Evolutionary conservation across 257 asterid species (phyloP).

Genomic region (Nemophila menziesii): DNA sequence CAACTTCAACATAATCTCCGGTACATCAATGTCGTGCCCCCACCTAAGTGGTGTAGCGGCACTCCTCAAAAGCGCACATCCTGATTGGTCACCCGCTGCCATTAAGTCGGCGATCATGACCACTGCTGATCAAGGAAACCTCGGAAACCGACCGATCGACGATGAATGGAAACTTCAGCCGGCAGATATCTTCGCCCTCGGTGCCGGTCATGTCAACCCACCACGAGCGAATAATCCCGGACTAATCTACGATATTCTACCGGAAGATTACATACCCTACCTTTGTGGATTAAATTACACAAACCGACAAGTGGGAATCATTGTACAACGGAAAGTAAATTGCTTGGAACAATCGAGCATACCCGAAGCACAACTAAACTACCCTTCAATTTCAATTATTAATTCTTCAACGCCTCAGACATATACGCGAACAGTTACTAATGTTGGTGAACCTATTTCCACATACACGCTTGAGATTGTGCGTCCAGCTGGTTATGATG

Average conservation of each 20-base stretch:
- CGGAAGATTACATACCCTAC: too few relatives aligned
- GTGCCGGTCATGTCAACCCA: conserved; percentile 46
- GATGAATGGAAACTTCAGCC: conserved; percentile 17
- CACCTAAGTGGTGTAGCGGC: conserved; percentile 56
- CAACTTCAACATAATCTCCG: conserved; percentile 41
- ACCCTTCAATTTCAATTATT: conserved; percentile 26
- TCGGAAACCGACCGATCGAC: conserved; percentile 12
- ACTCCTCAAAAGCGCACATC: conserved; percentile 36
- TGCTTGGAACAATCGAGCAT: conserved; percentile 13
- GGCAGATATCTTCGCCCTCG: conserved; percentile 23
- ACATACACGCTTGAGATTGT: conserved; percentile 13
- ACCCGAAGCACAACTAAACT: conserved; percentile 26
- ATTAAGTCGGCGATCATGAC: conserved; percentile 57
- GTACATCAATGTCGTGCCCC: conserved; percentile 62
- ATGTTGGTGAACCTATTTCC: conserved; percentile 26
- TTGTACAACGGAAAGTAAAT: conserved; percentile 3
- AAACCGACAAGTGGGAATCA: too few relatives aligned
- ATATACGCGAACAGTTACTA: conserved; percentile 26
- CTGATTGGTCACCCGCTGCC: conserved; percentile 58
- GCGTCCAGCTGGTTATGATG: conserved; percentile 18
- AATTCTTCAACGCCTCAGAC: conserved; percentile 18
- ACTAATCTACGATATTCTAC: conserved; percentile 24
- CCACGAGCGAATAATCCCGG: conserved; percentile 35
- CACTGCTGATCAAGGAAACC: conserved; percentile 29
- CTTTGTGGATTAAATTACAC: too few relatives aligned